Conservation (phyloP, 257 asterid species). For the Haberlea rhodopensis region DNA sequence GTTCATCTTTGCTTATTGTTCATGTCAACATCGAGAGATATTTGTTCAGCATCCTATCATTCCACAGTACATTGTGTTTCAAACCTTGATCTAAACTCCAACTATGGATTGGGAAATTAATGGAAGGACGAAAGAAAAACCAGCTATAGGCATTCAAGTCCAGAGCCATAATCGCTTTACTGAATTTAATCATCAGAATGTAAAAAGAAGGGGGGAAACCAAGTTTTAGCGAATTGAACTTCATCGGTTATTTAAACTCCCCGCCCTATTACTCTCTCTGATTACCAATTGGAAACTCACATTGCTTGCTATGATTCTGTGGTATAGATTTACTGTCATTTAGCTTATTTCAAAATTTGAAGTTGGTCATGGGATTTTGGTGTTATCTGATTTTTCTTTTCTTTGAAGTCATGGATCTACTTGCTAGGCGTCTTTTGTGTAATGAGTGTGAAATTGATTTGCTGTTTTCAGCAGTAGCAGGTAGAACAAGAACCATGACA, state of each 20-base stretch:
- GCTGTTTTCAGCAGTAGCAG: constrained; percentile 5
- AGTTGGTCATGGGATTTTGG: not conserved
- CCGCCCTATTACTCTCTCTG: not conserved
- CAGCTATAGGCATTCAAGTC: not conserved
- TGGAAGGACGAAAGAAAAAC: not conserved
- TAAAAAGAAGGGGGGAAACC: too few relatives aligned
- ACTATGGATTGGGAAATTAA: not conserved
- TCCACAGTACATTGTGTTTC: not conserved
- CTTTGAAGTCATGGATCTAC: too few relatives aligned
- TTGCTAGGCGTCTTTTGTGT: constrained; percentile 1
- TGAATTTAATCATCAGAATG: too few relatives aligned
- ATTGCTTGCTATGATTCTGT: not conserved
- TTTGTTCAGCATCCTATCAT: constrained; percentile 6
- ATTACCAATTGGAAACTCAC: not conserved
- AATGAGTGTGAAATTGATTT: constrained; percentile 8
- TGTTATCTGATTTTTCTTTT: too few relatives aligned
- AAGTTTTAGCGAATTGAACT: too few relatives aligned
- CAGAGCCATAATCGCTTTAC: not conserved
- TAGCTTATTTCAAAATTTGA: not conserved
- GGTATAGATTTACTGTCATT: constrained; percentile 2
- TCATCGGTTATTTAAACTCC: too few relatives aligned
- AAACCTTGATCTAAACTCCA: not conserved
- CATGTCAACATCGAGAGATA: not conserved
- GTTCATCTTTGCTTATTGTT: constrained; percentile 21
- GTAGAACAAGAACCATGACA: not conserved